Evolutionary conservation across 1,139 yeast species (phyloP).

Genomic region (Yarrowia galli): DNA sequence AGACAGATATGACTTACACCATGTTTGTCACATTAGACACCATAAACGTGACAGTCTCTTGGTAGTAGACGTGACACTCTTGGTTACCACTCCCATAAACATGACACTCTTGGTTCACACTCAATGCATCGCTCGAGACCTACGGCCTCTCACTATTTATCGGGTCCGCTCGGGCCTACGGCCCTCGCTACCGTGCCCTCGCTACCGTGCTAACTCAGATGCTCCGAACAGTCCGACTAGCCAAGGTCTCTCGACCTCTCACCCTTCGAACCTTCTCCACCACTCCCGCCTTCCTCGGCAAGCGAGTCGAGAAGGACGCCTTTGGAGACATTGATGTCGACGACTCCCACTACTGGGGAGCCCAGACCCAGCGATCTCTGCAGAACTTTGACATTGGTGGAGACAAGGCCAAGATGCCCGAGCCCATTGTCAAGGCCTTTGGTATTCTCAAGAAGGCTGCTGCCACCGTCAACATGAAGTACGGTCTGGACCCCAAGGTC

Average conservation of each 20-base stretch:
- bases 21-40: too few relatives aligned
- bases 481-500: slow-evolving; percentile 86
- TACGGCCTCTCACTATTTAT: neutral
- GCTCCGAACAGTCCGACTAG: slow-evolving; percentile 31
- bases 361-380: slow-evolving; percentile 89
- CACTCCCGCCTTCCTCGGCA: slow-evolving; percentile 44
- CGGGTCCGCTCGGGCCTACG: too few relatives aligned
- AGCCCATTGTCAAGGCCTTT: slow-evolving; percentile 87
- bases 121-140: neutral
- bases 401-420: slow-evolving; percentile 85
- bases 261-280: slow-evolving; percentile 41
- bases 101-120: too few relatives aligned
- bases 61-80: too few relatives aligned
- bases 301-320: slow-evolving; percentile 90
- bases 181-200: too few relatives aligned
- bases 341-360: slow-evolving; percentile 89
- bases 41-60: too few relatives aligned
- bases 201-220: slow-evolving; percentile 6
- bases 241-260: slow-evolving; percentile 32
- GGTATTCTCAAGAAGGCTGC: slow-evolving; percentile 95
- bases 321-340: slow-evolving; percentile 96
- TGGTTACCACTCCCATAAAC: too few relatives aligned
- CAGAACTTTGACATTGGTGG: slow-evolving; percentile 98
- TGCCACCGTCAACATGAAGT: slow-evolving; percentile 83
- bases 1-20: too few relatives aligned